Evolutionary conservation across 2,329 filamentous ascomycete genomes (phyloP).

Genomic region (Teratosphaeria zuluensis): DNA sequence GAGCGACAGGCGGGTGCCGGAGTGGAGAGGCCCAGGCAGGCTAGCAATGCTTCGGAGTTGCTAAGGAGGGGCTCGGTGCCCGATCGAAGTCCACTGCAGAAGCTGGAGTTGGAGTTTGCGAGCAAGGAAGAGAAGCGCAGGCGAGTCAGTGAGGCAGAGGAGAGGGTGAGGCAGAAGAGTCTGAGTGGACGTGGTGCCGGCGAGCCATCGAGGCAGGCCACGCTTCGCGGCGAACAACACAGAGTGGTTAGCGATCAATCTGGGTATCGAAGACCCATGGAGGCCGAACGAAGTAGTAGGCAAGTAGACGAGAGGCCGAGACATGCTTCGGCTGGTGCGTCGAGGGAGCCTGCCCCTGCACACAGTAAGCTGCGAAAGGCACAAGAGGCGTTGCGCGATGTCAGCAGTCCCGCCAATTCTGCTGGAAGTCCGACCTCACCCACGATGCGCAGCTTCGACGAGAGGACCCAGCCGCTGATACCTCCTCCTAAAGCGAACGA

Average conservation of each 20-base stretch:
- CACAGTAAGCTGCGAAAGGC: not conserved
- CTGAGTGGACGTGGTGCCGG: slow-evolving; percentile 2
- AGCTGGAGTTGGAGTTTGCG: slow-evolving; percentile 79
- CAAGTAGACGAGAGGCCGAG: not conserved
- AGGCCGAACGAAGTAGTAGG: not conserved
- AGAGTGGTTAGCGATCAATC: slow-evolving; percentile 15
- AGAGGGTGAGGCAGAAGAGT: slow-evolving; percentile 52
- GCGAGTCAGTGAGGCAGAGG: slow-evolving; percentile 71
- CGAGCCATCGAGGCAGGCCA: slow-evolving; percentile 9
- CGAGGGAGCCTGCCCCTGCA: not conserved
- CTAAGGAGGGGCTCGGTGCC: slow-evolving; percentile 51
- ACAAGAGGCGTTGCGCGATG: not conserved
- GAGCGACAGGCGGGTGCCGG: not conserved
- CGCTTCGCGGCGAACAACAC: slow-evolving; percentile 13
- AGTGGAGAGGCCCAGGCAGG: not conserved
- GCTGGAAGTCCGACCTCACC: not conserved
- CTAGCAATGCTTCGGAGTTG: not conserved
- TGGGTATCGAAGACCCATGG: slow-evolving; percentile 5
- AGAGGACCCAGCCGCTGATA: not conserved
- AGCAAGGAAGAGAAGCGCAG: slow-evolving; percentile 94
- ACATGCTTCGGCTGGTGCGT: not conserved
- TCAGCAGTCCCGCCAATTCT: not conserved
- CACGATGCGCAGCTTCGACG: not conserved
- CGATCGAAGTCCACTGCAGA: slow-evolving; percentile 84
- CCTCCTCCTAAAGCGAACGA: not conserved